These are phyloP conservation scores for Fraxinus dipetala DNA, from an alignment of 305 asterid species.

Conservation along the genomic window DNA sequence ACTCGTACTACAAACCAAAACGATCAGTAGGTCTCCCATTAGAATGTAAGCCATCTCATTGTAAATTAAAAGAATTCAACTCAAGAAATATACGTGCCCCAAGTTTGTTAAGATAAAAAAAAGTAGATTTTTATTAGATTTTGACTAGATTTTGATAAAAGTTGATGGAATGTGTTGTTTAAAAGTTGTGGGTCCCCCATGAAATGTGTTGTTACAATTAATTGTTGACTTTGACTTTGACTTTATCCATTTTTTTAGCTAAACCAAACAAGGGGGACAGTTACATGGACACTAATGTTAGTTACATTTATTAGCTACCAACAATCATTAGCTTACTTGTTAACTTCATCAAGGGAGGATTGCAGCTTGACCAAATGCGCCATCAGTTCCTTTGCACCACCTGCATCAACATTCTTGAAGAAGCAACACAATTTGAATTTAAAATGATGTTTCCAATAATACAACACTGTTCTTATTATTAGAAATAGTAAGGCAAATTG, in stretches of 20 bases:
- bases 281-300: neutral
- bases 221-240: neutral
- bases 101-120: too few relatives aligned
- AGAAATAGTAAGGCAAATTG: slow-evolving; percentile 4
- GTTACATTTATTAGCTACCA: neutral
- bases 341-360: slow-evolving; percentile 76
- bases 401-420: slow-evolving; percentile 82
- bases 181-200: neutral
- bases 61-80: neutral
- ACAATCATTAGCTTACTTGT: slow-evolving; percentile 46
- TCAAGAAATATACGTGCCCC: neutral
- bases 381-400: slow-evolving; percentile 89
- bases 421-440: slow-evolving; percentile 5
- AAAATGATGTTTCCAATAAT: neutral
- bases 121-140: too few relatives aligned
- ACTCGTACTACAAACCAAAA: neutral
- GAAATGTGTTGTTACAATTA: neutral
- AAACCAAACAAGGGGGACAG: neutral
- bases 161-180: neutral
- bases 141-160: neutral
- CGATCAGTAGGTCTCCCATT: neutral
- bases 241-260: neutral
- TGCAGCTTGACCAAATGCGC: slow-evolving; percentile 86
- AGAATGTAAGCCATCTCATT: neutral
- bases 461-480: slow-evolving; percentile 8